phyloP scores from a whole-genome alignment of 2,329 filamentous ascomycete genomes.

The Hypoxylon sp. region DNA sequence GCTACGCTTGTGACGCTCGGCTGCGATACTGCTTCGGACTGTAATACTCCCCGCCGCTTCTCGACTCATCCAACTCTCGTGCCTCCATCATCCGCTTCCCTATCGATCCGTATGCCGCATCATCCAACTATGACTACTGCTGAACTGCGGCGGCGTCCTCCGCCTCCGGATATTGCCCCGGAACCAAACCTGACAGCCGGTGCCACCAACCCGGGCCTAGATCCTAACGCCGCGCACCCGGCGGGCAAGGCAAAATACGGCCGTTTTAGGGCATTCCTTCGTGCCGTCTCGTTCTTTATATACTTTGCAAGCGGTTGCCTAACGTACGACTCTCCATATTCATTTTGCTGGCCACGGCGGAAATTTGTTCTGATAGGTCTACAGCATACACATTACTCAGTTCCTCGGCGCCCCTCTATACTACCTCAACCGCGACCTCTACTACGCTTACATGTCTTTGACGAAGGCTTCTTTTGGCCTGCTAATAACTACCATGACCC shows the following conservation, averaged over 20 bases:
- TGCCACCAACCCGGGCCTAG: conserved; percentile 38
- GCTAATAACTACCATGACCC: conserved; percentile 82
- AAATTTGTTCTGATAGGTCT: conserved; percentile 44
- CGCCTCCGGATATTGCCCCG: conserved; percentile 47
- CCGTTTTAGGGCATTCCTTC: conserved; percentile 63
- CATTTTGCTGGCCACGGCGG: conserved; percentile 13
- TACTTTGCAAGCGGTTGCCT: conserved; percentile 68
- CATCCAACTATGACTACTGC: conserved; percentile 52
- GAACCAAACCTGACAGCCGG: conserved; percentile 51
- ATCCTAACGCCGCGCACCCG: conserved; percentile 60
- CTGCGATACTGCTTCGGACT: conserved; percentile 8
- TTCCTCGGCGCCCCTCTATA: conserved; percentile 83
- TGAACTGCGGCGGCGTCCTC: conserved; percentile 57
- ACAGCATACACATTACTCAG: conserved; percentile 78
- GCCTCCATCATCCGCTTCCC: conserved; percentile 8
- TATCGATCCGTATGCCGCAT: conserved; percentile 2
- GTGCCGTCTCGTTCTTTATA: conserved; percentile 65
- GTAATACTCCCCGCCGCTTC: conserved; percentile 1
- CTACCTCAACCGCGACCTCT: conserved; percentile 80
- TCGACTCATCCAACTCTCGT: conserved; percentile 6
- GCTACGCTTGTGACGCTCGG: conserved; percentile 15
- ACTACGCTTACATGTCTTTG: conserved; percentile 88
- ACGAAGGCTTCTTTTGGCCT: conserved; percentile 89
- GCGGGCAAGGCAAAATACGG: conserved; percentile 70
- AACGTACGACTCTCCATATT: conserved; percentile 59